Base-by-base conservation (phyloP, 2,329 filamentous ascomycete species). In the Pestalotiopsis sp. region DNA sequence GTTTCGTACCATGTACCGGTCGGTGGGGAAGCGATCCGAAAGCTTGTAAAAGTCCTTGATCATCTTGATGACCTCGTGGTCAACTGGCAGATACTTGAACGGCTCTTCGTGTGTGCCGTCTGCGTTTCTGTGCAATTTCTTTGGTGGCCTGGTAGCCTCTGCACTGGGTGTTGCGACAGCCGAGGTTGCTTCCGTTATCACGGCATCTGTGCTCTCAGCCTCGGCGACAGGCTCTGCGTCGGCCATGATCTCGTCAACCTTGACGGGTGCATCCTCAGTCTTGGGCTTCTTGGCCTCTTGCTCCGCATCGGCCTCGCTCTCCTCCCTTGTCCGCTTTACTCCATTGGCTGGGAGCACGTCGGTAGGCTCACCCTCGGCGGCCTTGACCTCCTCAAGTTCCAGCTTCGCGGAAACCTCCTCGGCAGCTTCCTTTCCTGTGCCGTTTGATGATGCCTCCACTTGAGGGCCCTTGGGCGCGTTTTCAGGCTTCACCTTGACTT, bases 1-100 rank as follows among this genome's bases (percentile, higher is more conserved):
- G 82, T 99, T 99, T 75, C 96, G 93, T 65, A 99, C 96, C 91
- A 99, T 93, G 84, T 96, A 99, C 67, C 95, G 91, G 79, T 97
- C 93, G 25, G 91, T 87, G 0, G 96, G 96, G 84, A 99, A 99
- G 62, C 92, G 91, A 0, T 90, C 80, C 0, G 93, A 95, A 71
- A 98, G 86, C 66, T 92, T 86, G 83, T 98, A 99, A 82, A 98
- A 98, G 2, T 88, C 80, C 75, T 91, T 92, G 76, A 99, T 95
- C 67, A 87, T 86, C 70, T 90, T 79, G 66, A 99, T 91, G 69
- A 96, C 93, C 2, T 90, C 83, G 78, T 98, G 93, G 31, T 91
- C 87, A 0, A 89, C 81, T 9, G 90, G 81, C 55, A 99, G 87
- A 78, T 94, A 99, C 78, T 97, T 98, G 87, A 97, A 99, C 4